Base-by-base conservation (phyloP, 2,329 filamentous ascomycete species). In the Trichoderma aggressivum region DNA sequence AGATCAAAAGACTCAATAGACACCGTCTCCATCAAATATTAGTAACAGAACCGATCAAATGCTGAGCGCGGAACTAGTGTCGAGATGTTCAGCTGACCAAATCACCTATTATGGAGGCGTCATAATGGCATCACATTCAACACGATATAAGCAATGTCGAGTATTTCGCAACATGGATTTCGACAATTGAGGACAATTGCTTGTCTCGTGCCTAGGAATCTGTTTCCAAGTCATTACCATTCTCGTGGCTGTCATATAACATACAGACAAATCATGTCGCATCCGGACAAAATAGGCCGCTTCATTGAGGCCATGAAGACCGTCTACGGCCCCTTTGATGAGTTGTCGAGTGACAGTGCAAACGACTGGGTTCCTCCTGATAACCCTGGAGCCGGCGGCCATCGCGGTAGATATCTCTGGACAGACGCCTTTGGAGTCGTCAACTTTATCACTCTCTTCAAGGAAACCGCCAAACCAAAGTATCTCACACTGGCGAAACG, bases 351-450 rank as follows among this genome's bases (percentile, higher is more conserved):
- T n/a, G 71, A 74, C 10, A 72, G 77, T 14, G 76, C 77, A 7
- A 63, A 62, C 7, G 67, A 65, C 6, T 89, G 87, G 87, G 81
- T 71, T 1, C 85, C 85, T 2, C 86, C 86, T 0, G 70, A 75
- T 1, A 72, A 75, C n/a, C 82, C 82, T 1, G 82, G 81, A 32
- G 83, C 86, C 0, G 86, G 85, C 7, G 87, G 87, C 12, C 86
- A 88, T 74, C 81, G 80, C n/a, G 87, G 87, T 24, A 84, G 88
- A 18, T 89, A 89, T 75, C 82, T 89, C 26, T 89, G 87, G 88
- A 89, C 86, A 1, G 88, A 89, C 73, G 86, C 87, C 1, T 89
- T 89, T 74, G 88, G 87, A 5, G 84, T 90, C 8, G 74, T 89
- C 71, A 88, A 89, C 75, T 84, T 90, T 73, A 77, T 89, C 55